Percentiles rank a stretch among this genome's conserved stretches.
phyloP scores from a whole-genome alignment of 495 filamentous ascomycete genomes.

The Trichoderma reesei region DNA sequence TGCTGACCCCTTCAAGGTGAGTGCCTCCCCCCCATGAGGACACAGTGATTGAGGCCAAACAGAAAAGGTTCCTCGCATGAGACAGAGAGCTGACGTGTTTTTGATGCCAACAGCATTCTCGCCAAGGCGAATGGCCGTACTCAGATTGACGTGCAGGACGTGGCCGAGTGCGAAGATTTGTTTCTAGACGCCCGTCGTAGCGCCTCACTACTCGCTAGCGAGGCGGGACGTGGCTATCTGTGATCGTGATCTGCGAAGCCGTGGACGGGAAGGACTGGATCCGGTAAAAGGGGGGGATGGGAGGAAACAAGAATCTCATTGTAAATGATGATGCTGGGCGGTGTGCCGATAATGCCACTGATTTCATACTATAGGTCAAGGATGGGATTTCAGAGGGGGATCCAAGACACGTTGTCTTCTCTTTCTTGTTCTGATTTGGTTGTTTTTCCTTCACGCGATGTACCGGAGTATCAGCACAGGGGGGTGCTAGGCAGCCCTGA shows the following conservation, averaged over 20 bases:
- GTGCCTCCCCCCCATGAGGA: conserved; percentile 13
- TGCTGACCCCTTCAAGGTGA: conserved; percentile 73
- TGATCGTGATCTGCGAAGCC: background rate
- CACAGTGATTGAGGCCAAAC: background rate
- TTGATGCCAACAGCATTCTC: conserved; percentile 35
- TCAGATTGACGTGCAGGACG: conserved; percentile 71
- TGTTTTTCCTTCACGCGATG: background rate
- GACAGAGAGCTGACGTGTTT: background rate
- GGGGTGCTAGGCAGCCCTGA: background rate
- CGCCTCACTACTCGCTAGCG: conserved; percentile 57
- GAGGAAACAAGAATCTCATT: background rate
- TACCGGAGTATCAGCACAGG: background rate
- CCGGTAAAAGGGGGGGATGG: background rate
- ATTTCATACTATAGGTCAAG: background rate
- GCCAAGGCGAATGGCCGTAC: conserved; percentile 54
- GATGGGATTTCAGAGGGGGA: background rate
- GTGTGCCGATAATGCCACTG: background rate
- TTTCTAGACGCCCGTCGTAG: conserved; percentile 87
- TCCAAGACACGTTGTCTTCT: background rate
- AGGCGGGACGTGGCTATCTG: conserved; percentile 38
- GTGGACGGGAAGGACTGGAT: background rate
- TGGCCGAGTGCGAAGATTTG: conserved; percentile 79
- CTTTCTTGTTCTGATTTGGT: background rate
- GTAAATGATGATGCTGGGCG: background rate
- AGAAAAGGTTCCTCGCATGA: conserved; percentile 6